Conservation (phyloP, 2,329 filamentous ascomycete species). For the Sporothrix globosa region DNA sequence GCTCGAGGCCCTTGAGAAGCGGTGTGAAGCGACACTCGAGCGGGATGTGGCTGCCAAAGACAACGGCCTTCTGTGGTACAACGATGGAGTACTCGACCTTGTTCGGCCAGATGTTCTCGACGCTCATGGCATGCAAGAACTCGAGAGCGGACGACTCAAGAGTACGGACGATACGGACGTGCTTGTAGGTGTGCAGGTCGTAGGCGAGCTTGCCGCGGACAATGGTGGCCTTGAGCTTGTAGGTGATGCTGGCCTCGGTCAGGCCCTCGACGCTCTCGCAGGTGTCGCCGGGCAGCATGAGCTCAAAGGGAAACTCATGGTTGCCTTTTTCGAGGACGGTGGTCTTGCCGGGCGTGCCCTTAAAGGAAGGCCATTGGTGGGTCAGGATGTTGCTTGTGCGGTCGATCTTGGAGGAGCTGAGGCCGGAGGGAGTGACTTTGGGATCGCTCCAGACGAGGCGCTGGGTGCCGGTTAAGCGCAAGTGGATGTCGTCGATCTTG, state of each 20-base stretch:
- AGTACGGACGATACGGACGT: conserved; percentile 76
- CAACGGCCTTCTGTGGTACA: conserved; percentile 89
- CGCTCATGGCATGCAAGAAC: conserved; percentile 85
- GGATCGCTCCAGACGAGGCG: conserved; percentile 63
- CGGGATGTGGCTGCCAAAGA: conserved; percentile 85
- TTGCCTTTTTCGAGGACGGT: conserved; percentile 70
- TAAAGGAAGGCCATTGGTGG: conserved; percentile 71
- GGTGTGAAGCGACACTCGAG: conserved; percentile 87
- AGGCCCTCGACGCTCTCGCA: conserved; percentile 92
- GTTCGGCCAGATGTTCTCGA: conserved; percentile 97
- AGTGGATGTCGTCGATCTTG: conserved; percentile 71
- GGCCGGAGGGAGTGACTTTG: conserved; percentile 59
- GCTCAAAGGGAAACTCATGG: conserved; percentile 81
- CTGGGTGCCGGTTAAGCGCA: conserved; percentile 71
- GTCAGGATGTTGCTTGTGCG: conserved; percentile 64
- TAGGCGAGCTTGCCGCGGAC: conserved; percentile 85
- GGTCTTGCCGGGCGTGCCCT: conserved; percentile 59
- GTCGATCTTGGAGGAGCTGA: conserved; percentile 63
- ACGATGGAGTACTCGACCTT: conserved; percentile 96
- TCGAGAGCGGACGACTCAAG: conserved; percentile 75
- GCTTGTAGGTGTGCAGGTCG: conserved; percentile 79
- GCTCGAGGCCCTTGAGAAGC: conserved; percentile 81
- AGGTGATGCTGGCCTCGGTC: conserved; percentile 82
- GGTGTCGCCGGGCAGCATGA: conserved; percentile 69
- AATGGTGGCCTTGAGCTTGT: conserved; percentile 88